Evolutionary conservation across 2,329 filamentous ascomycete species (phyloP).

Genomic region (Aspergillus candidus): DNA sequence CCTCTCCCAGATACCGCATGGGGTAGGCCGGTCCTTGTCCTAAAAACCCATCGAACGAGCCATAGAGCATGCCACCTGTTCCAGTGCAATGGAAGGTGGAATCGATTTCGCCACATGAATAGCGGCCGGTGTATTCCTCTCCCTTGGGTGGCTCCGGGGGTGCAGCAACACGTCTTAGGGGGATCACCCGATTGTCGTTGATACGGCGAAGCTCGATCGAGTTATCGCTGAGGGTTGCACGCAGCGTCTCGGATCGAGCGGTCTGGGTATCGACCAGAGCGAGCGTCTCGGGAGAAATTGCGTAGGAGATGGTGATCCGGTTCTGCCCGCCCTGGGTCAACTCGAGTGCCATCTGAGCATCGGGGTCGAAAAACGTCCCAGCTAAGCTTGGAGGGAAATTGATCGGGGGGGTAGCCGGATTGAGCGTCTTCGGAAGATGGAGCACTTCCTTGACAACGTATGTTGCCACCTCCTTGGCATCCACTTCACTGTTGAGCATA

Average conservation of each 20-base stretch:
- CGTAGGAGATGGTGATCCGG: conserved; percentile 23
- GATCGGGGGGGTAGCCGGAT: conserved; percentile 3
- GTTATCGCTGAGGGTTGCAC: background rate
- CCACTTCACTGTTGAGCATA: conserved; percentile 37
- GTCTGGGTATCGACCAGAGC: background rate
- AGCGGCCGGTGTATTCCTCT: conserved; percentile 23
- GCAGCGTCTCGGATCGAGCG: background rate
- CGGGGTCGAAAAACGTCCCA: conserved; percentile 36
- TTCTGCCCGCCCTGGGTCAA: conserved; percentile 22
- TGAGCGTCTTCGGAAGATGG: conserved; percentile 11
- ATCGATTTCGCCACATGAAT: conserved; percentile 32
- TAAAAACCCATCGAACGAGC: conserved; percentile 39
- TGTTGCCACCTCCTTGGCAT: conserved; percentile 21
- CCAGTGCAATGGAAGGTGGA: conserved; percentile 34
- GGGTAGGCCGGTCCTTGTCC: conserved; percentile 34
- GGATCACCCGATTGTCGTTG: conserved; percentile 26
- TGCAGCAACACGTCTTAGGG: conserved; percentile 17
- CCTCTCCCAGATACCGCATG: conserved; percentile 35
- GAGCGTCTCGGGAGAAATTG: conserved; percentile 14
- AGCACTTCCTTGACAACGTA: conserved; percentile 29
- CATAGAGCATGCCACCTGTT: conserved; percentile 36
- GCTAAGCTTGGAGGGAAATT: conserved; percentile 22
- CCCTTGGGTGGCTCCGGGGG: conserved; percentile 7
- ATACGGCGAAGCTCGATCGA: conserved; percentile 9
- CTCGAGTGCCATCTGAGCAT: conserved; percentile 29